Base-by-base conservation (phyloP, 73 alveolate genomes). In the Symbiodinium pilosum region DNA sequence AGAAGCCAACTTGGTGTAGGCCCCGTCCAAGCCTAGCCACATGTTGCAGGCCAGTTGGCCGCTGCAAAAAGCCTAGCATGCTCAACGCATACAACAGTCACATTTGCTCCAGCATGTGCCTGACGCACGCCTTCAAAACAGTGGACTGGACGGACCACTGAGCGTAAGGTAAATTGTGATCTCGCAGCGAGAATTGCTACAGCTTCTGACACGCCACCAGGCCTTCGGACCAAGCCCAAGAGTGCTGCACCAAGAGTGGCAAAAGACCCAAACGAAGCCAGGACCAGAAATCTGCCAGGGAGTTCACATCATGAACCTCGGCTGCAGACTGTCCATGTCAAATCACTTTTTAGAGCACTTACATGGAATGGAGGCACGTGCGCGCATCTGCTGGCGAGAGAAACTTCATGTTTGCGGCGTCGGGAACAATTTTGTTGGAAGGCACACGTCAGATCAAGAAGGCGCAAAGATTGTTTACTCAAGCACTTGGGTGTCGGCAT, bases 141-240 rank as follows among this genome's bases (percentile, higher is more conserved):
- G n/a, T n/a, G n/a, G n/a, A n/a, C n/a, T n/a, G n/a, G n/a, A n/a
- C n/a, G n/a, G n/a, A n/a, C n/a, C n/a, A n/a, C n/a, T n/a, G n/a
- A n/a, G n/a, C n/a, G n/a, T n/a, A n/a, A n/a, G n/a, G n/a, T n/a
- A n/a, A n/a, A n/a, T n/a, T n/a, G n/a, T n/a, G n/a, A n/a, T n/a
- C n/a, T n/a, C n/a, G n/a, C n/a, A n/a, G n/a, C n/a, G n/a, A n/a
- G n/a, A n/a, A n/a, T 47, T 47, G 21, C 59, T 9, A 9, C 59
- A 14, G 14, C 59, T 6, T 47, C 21, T 14, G 59, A 47, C 21
- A 8, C 6, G 11, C 34, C 21, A 28, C 77, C 41, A 42, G 44
- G 69, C 95, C 95, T 88, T 88, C 95, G 41, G 95, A 88, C 95
- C 95, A 88, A 38, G 41, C 43, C 95, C 95, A 88, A 26, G 95